phyloP scores from a whole-genome alignment of 306 rosid species.

The Sechiopsis laciniata region DNA sequence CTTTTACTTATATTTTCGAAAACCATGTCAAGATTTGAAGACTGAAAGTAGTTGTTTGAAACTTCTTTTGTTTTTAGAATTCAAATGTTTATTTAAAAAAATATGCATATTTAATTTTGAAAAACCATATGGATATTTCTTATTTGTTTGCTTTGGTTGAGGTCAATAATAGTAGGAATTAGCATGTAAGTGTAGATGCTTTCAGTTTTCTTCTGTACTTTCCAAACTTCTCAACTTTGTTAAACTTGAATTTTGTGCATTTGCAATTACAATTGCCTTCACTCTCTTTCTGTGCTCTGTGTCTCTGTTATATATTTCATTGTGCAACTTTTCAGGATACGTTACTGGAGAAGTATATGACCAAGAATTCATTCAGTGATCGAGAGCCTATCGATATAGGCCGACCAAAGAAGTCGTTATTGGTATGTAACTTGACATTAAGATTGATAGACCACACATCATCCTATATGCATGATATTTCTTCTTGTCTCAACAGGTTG shows the following conservation, averaged over 20 bases:
- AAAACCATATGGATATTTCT: not conserved
- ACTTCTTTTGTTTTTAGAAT: not conserved
- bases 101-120: not conserved
- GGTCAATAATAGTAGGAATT: not conserved
- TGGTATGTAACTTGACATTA: constrained; percentile 36
- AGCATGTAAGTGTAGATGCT: not conserved
- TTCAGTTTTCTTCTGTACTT: not conserved
- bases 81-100: not conserved
- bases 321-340: constrained; percentile 51
- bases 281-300: not conserved
- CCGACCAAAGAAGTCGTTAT: constrained; percentile 53
- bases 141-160: constrained; percentile 9
- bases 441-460: not conserved
- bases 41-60: not conserved
- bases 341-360: constrained; percentile 51
- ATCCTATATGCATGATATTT: constrained; percentile 17
- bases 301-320: not conserved
- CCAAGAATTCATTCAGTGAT: constrained; percentile 53
- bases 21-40: not conserved
- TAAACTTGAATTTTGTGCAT: constrained; percentile 4
- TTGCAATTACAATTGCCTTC: not conserved
- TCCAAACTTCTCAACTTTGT: not conserved
- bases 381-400: constrained; percentile 36
- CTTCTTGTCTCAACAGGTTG: constrained; percentile 43
- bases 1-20: not conserved